Evolutionary conservation across 2,329 filamentous ascomycete genomes (phyloP).

Genomic region (Scytalidium lignicola): DNA sequence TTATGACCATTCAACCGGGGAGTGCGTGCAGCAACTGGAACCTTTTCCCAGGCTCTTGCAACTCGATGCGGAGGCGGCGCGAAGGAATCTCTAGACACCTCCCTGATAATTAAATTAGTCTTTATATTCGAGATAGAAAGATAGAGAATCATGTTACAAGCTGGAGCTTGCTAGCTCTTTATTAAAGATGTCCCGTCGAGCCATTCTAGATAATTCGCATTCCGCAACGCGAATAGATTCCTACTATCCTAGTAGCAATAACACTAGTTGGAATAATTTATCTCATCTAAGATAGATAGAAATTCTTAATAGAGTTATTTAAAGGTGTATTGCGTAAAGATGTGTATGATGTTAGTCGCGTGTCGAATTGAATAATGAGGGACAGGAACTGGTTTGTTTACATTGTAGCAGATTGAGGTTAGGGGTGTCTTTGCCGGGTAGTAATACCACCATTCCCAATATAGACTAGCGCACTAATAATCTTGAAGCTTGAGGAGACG

Average conservation of each 20-base stretch:
- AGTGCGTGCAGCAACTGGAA: conserved; percentile 23
- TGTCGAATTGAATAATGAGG: background rate
- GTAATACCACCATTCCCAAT: conserved; percentile 1
- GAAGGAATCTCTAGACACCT: conserved; percentile 24
- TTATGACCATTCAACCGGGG: conserved; percentile 27
- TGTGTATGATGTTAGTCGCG: background rate
- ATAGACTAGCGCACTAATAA: conserved; percentile 17
- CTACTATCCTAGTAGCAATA: background rate
- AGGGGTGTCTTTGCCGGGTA: background rate
- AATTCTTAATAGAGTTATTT: background rate
- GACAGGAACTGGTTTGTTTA: conserved; percentile 14
- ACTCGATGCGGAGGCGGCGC: conserved; percentile 13
- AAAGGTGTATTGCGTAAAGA: background rate
- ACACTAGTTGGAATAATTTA: background rate
- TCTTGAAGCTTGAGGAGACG: conserved; percentile 3
- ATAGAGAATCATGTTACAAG: conserved; percentile 10
- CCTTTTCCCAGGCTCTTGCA: conserved; percentile 25
- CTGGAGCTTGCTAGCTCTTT: conserved; percentile 9
- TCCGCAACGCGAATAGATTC: background rate
- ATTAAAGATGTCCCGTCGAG: conserved; percentile 4
- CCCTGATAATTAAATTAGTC: conserved; percentile 16
- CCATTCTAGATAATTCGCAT: conserved; percentile 1
- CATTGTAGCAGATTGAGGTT: conserved; percentile 1
- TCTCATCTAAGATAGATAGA: background rate
- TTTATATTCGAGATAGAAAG: background rate